Evolutionary conservation across 169 alveolate species (phyloP).

Genomic region (Cryptosporidium baileyi): DNA sequence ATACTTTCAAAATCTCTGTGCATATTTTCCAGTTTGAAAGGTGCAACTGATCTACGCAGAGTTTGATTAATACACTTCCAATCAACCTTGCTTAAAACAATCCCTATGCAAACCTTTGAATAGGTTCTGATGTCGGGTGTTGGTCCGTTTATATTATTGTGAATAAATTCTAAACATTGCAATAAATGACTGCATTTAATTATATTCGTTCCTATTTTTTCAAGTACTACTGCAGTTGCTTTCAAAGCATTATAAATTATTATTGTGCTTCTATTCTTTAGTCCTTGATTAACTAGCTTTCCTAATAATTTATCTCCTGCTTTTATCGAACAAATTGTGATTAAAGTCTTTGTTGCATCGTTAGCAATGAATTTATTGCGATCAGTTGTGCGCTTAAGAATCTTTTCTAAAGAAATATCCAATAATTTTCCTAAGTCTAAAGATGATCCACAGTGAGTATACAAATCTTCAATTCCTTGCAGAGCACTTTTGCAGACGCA

Average conservation of each 20-base stretch:
- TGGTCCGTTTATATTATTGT: conserved; percentile 50
- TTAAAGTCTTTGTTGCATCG: conserved; percentile 44
- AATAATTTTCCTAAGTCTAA: conserved; percentile 52
- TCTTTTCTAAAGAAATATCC: conserved; percentile 37
- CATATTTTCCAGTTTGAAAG: conserved; percentile 19
- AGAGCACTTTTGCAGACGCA: conserved; percentile 58
- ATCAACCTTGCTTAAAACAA: conserved; percentile 5
- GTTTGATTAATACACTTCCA: conserved; percentile 29
- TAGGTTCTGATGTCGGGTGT: conserved; percentile 62
- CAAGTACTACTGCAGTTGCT: conserved; percentile 50
- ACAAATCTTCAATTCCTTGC: conserved; percentile 56
- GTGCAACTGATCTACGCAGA: conserved; percentile 45
- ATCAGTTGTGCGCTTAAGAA: conserved; percentile 54
- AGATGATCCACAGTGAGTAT: conserved; percentile 30
- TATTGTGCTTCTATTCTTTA: conserved; percentile 35
- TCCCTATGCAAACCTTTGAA: conserved; percentile 29
- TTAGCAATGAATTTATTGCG: conserved; percentile 66
- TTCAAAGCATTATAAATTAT: conserved; percentile 10
- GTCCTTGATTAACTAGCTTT: conserved; percentile 30
- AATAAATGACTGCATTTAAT: conserved; percentile 33
- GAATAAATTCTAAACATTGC: conserved; percentile 50
- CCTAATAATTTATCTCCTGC: conserved; percentile 63
- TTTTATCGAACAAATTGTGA: conserved; percentile 39
- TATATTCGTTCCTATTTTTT: conserved; percentile 42
- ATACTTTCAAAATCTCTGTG: conserved; percentile 53